These are phyloP conservation scores for Allium cepa DNA, from an alignment of 106 monocot species.

Conservation along the genomic window DNA sequence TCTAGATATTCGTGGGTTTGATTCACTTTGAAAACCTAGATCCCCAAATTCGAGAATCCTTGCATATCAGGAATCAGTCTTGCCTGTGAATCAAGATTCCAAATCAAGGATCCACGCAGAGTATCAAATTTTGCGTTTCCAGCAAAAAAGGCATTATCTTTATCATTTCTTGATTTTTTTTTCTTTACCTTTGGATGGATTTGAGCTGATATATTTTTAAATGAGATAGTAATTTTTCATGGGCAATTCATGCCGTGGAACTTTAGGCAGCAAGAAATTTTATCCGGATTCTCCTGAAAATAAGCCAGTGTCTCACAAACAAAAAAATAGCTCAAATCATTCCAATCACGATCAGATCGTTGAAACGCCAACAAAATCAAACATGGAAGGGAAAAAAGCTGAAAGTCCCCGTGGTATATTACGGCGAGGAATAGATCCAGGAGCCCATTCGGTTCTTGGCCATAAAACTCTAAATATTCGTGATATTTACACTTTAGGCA, in stretches of 20 bases:
- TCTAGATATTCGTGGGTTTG: neutral
- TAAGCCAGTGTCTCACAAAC: neutral
- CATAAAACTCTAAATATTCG: constrained; percentile 28
- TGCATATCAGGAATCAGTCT: no score
- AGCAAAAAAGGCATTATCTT: neutral
- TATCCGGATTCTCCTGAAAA: neutral
- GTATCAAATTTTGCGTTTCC: neutral
- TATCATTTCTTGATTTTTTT: neutral
- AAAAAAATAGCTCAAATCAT: neutral
- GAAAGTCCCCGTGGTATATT: constrained; percentile 4
- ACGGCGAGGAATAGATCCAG: constrained; percentile 4
- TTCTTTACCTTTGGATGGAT: no score
- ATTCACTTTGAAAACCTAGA: neutral
- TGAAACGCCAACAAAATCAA: neutral
- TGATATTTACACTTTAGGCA: constrained; percentile 27
- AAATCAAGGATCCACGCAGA: no score
- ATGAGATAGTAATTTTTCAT: constrained; percentile 21
- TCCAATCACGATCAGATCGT: neutral
- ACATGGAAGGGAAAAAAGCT: neutral
- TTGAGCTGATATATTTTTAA: neutral
- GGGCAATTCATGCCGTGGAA: constrained; percentile 73
- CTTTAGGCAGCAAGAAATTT: neutral
- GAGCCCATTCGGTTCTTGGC: constrained; percentile 17
- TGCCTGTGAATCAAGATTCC: no score
- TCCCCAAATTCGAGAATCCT: neutral